Evolutionary conservation across 2,329 filamentous ascomycete species (phyloP).

Genomic region (Colletotrichum noveboracense): DNA sequence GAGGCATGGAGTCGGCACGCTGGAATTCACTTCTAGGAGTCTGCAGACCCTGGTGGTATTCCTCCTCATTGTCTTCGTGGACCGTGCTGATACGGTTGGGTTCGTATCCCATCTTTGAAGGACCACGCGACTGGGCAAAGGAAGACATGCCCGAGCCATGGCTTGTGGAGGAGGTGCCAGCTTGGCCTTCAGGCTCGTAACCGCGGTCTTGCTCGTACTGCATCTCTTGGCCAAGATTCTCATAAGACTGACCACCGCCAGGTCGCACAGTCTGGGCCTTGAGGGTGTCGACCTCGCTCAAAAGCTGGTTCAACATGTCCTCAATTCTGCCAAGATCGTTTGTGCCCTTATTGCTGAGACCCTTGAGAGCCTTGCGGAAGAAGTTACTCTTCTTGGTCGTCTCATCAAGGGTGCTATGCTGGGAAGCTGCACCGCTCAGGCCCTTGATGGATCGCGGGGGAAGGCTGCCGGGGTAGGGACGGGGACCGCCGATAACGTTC

Average conservation of each 20-base stretch:
- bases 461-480: slow-evolving; percentile 75
- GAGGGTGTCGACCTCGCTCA: slow-evolving; percentile 88
- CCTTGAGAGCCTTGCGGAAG: slow-evolving; percentile 93
- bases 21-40: slow-evolving; percentile 60
- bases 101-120: slow-evolving; percentile 50
- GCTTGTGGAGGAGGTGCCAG: slow-evolving; percentile 72
- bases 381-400: slow-evolving; percentile 86
- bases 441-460: slow-evolving; percentile 66
- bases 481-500: slow-evolving; percentile 82
- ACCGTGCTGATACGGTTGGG: slow-evolving; percentile 86
- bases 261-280: slow-evolving; percentile 62
- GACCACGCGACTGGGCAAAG: slow-evolving; percentile 56
- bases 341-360: slow-evolving; percentile 84
- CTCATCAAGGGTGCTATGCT: slow-evolving; percentile 61
- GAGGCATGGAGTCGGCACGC: slow-evolving; percentile 58
- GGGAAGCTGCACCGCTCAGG: slow-evolving; percentile 45
- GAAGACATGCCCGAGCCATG: slow-evolving; percentile 77
- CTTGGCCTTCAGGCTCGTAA: slow-evolving; percentile 84
- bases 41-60: slow-evolving; percentile 62
- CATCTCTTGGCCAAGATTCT: slow-evolving; percentile 66
- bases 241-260: slow-evolving; percentile 67
- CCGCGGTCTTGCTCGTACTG: slow-evolving; percentile 74
- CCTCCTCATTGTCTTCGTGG: slow-evolving; percentile 80
- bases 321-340: slow-evolving; percentile 90
- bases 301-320: slow-evolving; percentile 88